phyloP scores from a whole-genome alignment of 1,284 basidiomycete species.

The Puccinia hordei region DNA sequence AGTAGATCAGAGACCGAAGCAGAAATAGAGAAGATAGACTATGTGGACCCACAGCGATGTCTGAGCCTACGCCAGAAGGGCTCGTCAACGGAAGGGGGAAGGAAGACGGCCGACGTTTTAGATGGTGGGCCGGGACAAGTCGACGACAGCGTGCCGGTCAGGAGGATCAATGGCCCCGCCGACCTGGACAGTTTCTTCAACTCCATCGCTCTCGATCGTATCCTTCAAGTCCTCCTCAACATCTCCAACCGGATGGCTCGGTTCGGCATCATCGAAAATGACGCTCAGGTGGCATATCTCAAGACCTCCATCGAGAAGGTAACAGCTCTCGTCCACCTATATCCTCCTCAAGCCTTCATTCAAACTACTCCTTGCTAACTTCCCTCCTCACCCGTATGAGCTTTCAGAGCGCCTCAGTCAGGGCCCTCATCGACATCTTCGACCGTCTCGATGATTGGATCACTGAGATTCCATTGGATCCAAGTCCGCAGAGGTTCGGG shows the following conservation, averaged over 20 bases:
- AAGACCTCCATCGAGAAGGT: too few species aligned
- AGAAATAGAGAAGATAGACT: not conserved
- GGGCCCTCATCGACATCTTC: conserved; percentile 66
- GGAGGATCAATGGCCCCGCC: not conserved
- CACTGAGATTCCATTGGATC: conserved; percentile 74
- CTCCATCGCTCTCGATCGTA: not conserved
- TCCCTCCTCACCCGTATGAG: too few species aligned
- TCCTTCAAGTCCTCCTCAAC: not conserved
- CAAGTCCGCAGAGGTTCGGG: conserved; percentile 84
- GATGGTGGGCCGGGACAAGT: not conserved
- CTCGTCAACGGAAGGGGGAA: not conserved
- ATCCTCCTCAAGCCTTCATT: too few species aligned
- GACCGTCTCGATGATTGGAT: conserved; percentile 76
- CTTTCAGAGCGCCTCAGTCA: conserved; percentile 62
- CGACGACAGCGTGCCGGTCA: not conserved
- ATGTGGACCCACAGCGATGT: not conserved
- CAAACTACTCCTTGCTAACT: too few species aligned
- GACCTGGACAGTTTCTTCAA: not conserved
- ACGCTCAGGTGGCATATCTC: not conserved
- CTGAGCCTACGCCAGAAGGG: not conserved
- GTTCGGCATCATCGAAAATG: not conserved
- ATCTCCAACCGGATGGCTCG: not conserved
- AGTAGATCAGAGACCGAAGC: not conserved
- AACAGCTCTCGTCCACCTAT: too few species aligned
- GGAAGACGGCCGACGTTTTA: not conserved